Conservation (phyloP, 1,139 yeast genomes). For the Yarrowia galli region DNA sequence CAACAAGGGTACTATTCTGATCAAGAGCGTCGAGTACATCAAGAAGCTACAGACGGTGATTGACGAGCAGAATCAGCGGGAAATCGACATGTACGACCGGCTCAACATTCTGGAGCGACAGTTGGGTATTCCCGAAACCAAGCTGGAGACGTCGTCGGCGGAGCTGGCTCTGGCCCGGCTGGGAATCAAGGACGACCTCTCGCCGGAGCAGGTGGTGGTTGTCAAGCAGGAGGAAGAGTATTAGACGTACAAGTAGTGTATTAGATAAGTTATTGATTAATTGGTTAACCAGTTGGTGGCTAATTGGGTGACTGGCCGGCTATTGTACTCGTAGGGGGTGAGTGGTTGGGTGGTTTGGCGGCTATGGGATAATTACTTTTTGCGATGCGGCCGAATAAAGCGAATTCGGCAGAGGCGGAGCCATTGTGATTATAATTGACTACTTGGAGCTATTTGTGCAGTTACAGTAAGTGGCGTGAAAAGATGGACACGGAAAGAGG, state of each 20-base stretch:
- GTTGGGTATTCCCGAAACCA: conserved; percentile 55
- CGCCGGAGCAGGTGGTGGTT: conserved; percentile 54
- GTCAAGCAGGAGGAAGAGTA: conserved; percentile 38
- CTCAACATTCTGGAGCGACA: conserved; percentile 61
- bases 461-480: too few species aligned
- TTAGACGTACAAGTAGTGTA: conserved; percentile 19
- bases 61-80: conserved; percentile 71
- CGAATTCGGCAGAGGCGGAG: too few species aligned
- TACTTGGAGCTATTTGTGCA: too few species aligned
- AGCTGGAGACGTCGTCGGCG: conserved; percentile 76
- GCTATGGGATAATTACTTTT: too few species aligned
- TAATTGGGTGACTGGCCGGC: too few species aligned
- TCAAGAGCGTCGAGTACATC: conserved; percentile 85
- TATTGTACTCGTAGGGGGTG: too few species aligned
- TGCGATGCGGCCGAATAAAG: too few species aligned
- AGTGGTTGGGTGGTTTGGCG: background rate
- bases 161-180: conserved; percentile 77
- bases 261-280: conserved; percentile 4
- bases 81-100: conserved; percentile 72
- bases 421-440: too few species aligned
- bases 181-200: conserved; percentile 72
- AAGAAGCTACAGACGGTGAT: conserved; percentile 74
- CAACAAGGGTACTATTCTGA: conserved; percentile 87
- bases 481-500: too few species aligned
- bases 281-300: too few species aligned